Evolutionary conservation across 2,329 filamentous ascomycete species (phyloP), one percentile per base, ranked within the genome.

Genomic region (Exserohilum rostratum): DNA sequence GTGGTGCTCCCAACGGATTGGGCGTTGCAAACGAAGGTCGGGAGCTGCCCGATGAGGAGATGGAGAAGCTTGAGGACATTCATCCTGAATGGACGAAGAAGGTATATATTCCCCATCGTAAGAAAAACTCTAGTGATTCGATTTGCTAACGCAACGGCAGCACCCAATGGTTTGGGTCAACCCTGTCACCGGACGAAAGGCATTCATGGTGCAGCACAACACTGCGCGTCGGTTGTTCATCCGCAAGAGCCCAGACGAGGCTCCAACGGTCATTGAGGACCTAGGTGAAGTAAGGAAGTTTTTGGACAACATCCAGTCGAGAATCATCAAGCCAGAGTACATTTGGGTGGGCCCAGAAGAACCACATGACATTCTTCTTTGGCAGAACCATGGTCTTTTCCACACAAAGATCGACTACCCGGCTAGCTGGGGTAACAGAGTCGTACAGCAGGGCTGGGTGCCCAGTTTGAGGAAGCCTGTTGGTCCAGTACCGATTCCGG

Each of bases 331-430:
- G 43, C 50, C 50, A n/a, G 43, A 52, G 18, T 20, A 47, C 10
- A 47, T 52, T 18, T 52, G 35, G 43, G 35, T 47, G 7, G 43
- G 50, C 12, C 43, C 43, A 0, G 29, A 52, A 11, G 43, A 47
- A 42, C 43, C 47, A n/a, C 50, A 52, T 2, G 35, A 52, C 5
- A 7, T 52, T 3, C 43, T 47, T 13, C 43, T 47, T 9, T 52
- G 46, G 35, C 29, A 40, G 20, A 47, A 47, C 29, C 40, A 52
- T 29, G 43, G 43, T 13, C 29, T 52, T 5, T 47, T 52, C n/a
- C 43, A 52, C 17, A 47, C 43, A 4, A 52, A 52, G 35, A 52
- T 52, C 11, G 50, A 52, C 22, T 47, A 42, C 27, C 50, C 43
- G 5, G 43, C 43, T 9, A 52, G 35, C 34, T 52, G 17, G 17